These are phyloP conservation scores for Pyrenophora tritici-repentis DNA, from an alignment of 2,329 filamentous ascomycete species.

Conservation along the genomic window DNA sequence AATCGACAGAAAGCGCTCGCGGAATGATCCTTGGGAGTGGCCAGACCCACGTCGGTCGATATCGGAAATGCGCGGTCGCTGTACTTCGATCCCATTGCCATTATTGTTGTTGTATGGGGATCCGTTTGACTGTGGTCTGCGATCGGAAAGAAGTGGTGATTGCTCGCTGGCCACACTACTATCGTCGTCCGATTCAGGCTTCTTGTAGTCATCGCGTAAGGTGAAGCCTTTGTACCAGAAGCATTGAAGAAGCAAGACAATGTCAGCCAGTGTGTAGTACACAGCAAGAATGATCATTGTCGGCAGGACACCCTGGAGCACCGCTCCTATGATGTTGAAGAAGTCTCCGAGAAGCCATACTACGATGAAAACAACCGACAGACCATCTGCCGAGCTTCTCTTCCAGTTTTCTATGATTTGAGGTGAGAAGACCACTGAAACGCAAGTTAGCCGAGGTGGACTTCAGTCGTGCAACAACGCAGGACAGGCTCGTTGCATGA, in stretches of 20 bases:
- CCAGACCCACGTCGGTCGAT: conserved; percentile 37
- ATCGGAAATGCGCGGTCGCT: conserved; percentile 45
- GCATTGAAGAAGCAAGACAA: conserved; percentile 85
- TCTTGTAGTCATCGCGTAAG: conserved; percentile 42
- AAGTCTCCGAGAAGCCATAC: conserved; percentile 94
- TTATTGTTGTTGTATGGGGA: conserved; percentile 23
- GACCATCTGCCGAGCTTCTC: conserved; percentile 79
- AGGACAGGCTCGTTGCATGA: neutral
- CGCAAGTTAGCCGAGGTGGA: conserved; percentile 15
- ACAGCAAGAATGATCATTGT: conserved; percentile 96
- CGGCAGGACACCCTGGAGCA: conserved; percentile 87
- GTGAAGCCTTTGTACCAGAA: conserved; percentile 92
- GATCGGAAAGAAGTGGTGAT: conserved; percentile 41
- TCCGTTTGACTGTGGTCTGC: conserved; percentile 31
- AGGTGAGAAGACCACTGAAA: conserved; percentile 81
- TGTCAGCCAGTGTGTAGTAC: conserved; percentile 90
- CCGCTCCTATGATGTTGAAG: conserved; percentile 93
- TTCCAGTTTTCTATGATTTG: conserved; percentile 97
- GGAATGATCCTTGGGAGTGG: conserved; percentile 44
- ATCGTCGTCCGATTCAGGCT: conserved; percentile 25
- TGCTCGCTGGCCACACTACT: conserved; percentile 44
- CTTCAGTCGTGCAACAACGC: neutral
- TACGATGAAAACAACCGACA: conserved; percentile 89
- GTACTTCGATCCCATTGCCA: conserved; percentile 25
- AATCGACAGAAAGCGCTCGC: conserved; percentile 61